Conservation (phyloP, 2,329 filamentous ascomycete genomes). For the Cercospora zeae-maydis region DNA sequence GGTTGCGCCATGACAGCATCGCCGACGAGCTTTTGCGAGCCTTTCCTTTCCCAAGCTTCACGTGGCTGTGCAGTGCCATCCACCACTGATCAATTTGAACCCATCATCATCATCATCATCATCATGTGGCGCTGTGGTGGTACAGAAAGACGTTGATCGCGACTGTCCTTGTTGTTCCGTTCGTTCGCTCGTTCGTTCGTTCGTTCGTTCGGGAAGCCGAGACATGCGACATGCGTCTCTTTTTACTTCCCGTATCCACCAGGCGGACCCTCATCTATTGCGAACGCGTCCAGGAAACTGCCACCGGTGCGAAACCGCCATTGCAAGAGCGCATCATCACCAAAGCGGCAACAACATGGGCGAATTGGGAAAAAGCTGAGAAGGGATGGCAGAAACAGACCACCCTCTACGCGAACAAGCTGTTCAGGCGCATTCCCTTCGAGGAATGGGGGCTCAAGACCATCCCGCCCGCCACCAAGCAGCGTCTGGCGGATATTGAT, state of each 20-base stretch:
- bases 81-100: too few species aligned
- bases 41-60: conserved; percentile 13
- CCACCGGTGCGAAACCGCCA: conserved; percentile 52
- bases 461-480: conserved; percentile 73
- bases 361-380: conserved; percentile 74
- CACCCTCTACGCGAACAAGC: conserved; percentile 79
- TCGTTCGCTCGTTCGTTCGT: too few species aligned
- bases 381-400: conserved; percentile 78
- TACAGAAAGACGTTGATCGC: conserved; percentile 7
- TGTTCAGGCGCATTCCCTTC: conserved; percentile 83
- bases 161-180: neutral
- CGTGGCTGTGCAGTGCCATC: conserved; percentile 2
- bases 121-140: neutral
- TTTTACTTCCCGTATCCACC: conserved; percentile 88
- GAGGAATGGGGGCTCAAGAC: conserved; percentile 98
- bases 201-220: neutral
- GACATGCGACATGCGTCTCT: conserved; percentile 70
- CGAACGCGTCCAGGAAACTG: conserved; percentile 57
- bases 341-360: conserved; percentile 75
- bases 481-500: conserved; percentile 61
- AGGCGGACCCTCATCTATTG: conserved; percentile 89
- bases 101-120: neutral
- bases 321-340: conserved; percentile 65
- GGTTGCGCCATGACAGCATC: conserved; percentile 1
- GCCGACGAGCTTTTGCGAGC: neutral